Evolutionary conservation across 2,329 filamentous ascomycete genomes (phyloP), one percentile per base, ranked within the genome.

Genomic region (Zymoseptoria tritici): DNA sequence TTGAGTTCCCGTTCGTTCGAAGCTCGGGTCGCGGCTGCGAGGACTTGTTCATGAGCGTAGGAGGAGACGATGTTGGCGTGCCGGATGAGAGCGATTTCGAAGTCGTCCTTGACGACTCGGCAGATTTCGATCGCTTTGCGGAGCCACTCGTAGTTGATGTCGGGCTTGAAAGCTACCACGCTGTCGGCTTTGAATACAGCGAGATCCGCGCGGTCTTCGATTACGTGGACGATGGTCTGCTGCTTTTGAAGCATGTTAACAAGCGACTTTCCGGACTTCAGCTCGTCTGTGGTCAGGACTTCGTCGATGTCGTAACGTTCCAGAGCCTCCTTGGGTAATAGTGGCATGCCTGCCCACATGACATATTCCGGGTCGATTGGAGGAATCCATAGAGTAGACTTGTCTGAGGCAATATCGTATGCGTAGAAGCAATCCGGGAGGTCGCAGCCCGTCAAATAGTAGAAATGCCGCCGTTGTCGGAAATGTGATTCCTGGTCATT

Each of bases 271-370:
- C 82, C 81, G n/a, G 84, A 77, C 73, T 94, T 92, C 67, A 96
- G 79, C 52, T 94, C 87, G 56, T 83, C 84, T 9, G 66, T 71
- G 2, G 70, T 70, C 9, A 67, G 63, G 6, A 72, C 71, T 8
- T 84, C 79, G 72, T 97, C 93, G 52, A 80, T 72, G 56, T 80
- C 77, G 67, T 77, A 77, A 61, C 66, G 74, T 54, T 83, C 76
- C 60, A 88, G 78, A 5, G 93, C 93, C 71, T 97, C 88, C 51
- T 88, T 81, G 36, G 82, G 78, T 42, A 86, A 88, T 60, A 96
- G 77, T 0, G 94, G 94, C 42, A 99, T 82, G n/a, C 94, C 94
- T 20, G 89, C 89, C 94, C 94, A 99, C 74, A 99, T 91, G 60
- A 99, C 93, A 60, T 85, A 86, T 55, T 96, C 91, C 11, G 91